Base-by-base conservation (phyloP, 139 green algal species). In the Nannochloris sp. region DNA sequence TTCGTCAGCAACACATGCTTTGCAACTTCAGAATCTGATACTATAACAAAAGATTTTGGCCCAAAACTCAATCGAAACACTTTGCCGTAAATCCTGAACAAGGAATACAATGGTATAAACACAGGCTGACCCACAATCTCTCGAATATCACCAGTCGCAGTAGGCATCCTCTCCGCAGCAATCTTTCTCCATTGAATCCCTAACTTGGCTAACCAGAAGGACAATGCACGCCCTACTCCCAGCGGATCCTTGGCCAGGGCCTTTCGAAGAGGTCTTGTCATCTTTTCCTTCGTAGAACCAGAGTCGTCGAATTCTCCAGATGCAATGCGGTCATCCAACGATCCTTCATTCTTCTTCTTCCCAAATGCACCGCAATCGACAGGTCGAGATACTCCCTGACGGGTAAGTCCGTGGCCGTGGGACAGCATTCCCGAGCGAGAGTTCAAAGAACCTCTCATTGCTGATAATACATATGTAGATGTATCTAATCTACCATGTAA, bases 61-160 rank as follows among this genome's bases (percentile, higher is more conserved):
- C 92, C 92, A 73, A 98, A 98, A 27, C 73, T 81, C 2, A 98
- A 83, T 5, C 81, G 71, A 82, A 97, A 98, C 36, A 97, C 83
- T 7, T 63, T 61, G 18, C 64, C 75, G 31, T 78, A 80, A 15
- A 69, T 59, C 10, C 66, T 69, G 66, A 89, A 97, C 16, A 97
- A 83, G 24, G 85, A 87, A 82, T 91, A 96, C 19, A 98, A 80
- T 21, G 89, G 86, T 5, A 96, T 74, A 64, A 98, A 98, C n/a
- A 97, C 85, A 5, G 92, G 92, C 80, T 96, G 78, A 1, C 83
- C 91, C 40, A 97, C 76, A 23, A 97, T 93, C 66, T 94, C 83
- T 2, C 89, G 77, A 36, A 96, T 85, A 75, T 96, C 89, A 3
- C 87, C 88, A 0, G 48, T 73, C 18, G 87, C 87, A 56, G 79